Conservation (phyloP, 2,329 filamentous ascomycete species). For the Nemania sp. region DNA sequence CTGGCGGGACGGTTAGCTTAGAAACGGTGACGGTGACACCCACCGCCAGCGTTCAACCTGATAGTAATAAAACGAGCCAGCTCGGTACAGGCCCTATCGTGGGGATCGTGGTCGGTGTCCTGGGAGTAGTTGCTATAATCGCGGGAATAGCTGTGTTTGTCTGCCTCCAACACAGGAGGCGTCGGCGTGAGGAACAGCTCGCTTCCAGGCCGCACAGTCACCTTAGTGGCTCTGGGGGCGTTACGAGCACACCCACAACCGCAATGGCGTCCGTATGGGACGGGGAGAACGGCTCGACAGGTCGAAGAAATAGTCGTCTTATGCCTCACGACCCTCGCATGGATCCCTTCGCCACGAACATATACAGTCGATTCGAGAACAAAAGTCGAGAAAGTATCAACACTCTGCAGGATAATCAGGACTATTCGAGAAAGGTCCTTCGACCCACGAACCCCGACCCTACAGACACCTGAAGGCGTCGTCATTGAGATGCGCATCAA, state of each 20-base stretch:
- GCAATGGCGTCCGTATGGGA: slow-evolving; percentile 51
- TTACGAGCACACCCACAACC: slow-evolving; percentile 49
- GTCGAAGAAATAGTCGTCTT: slow-evolving; percentile 57
- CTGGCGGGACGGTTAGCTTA: slow-evolving; percentile 52
- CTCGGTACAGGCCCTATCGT: slow-evolving; percentile 32
- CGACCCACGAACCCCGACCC: slow-evolving; percentile 67
- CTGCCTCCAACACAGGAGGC: slow-evolving; percentile 51
- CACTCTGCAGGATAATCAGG: slow-evolving; percentile 66
- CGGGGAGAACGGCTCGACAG: slow-evolving; percentile 45
- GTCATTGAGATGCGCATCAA: slow-evolving; percentile 3
- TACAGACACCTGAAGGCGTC: slow-evolving; percentile 38
- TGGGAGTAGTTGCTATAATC: slow-evolving; percentile 35
- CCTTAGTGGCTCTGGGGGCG: slow-evolving; percentile 56
- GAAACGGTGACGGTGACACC: slow-evolving; percentile 60
- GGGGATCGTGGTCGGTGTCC: slow-evolving; percentile 39
- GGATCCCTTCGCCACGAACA: slow-evolving; percentile 62
- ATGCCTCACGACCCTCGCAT: slow-evolving; percentile 67
- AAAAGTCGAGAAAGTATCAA: slow-evolving; percentile 67
- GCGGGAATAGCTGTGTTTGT: slow-evolving; percentile 46
- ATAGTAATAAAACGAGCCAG: slow-evolving; percentile 25
- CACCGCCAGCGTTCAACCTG: slow-evolving; percentile 35
- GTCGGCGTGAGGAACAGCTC: slow-evolving; percentile 48
- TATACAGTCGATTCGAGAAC: slow-evolving; percentile 59
- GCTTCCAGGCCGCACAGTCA: slow-evolving; percentile 52
- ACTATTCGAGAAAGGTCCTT: slow-evolving; percentile 67